These are phyloP conservation scores for Hypholoma sublateritium DNA, from an alignment of 768 basidiomycete genomes.

Conservation along the genomic window DNA sequence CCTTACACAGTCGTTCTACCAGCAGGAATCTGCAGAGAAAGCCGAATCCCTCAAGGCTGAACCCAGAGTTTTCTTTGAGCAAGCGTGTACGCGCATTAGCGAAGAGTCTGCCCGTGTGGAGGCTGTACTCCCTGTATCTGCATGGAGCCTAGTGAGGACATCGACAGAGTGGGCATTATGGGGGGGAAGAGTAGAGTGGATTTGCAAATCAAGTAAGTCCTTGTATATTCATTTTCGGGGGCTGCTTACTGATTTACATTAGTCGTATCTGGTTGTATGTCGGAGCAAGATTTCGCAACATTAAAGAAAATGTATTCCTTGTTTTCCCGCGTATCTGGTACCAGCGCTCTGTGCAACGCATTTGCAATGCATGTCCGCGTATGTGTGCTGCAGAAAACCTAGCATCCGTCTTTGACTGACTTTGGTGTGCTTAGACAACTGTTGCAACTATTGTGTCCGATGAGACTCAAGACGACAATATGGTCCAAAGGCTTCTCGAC, in stretches of 20 bases:
- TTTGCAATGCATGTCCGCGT: conserved; percentile 69
- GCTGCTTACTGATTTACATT: not conserved
- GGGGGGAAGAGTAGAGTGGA: conserved; percentile 37
- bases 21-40: conserved; percentile 43
- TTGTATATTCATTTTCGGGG: not conserved
- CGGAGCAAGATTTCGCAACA: conserved; percentile 36
- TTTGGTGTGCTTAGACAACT: conserved; percentile 36
- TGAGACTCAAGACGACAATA: conserved; percentile 60
- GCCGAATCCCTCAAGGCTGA: conserved; percentile 36
- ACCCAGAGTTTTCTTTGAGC: conserved; percentile 54
- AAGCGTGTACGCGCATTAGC: conserved; percentile 42
- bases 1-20: conserved; percentile 53
- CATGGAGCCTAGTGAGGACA: conserved; percentile 50
- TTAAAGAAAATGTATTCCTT: conserved; percentile 51
- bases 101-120: conserved; percentile 60
- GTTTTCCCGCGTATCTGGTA: conserved; percentile 56
- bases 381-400: conserved; percentile 8
- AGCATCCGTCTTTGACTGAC: not conserved
- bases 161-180: conserved; percentile 56
- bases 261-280: conserved; percentile 59
- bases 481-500: conserved; percentile 72
- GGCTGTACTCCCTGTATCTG: conserved; percentile 48
- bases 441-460: conserved; percentile 72
- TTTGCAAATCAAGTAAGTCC: conserved; percentile 31
- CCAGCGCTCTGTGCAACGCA: conserved; percentile 53